Base-by-base conservation (phyloP, 139 green algal species). In the Zygnema cylindricum region DNA sequence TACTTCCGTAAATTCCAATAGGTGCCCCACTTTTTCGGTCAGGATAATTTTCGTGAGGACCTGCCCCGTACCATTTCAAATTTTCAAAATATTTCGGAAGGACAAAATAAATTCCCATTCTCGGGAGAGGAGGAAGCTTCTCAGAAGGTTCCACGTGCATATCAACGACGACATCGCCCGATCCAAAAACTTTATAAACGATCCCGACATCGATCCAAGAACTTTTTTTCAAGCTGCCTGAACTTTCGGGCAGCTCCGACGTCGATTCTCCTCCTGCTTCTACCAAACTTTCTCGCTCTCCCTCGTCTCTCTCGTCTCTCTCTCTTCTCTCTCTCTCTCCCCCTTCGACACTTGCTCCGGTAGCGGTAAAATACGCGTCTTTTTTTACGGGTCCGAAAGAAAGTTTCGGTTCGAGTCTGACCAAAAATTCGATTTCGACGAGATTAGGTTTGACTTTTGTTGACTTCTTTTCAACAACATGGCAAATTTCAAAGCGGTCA, bases 21-120 rank as follows among this genome's bases (percentile, higher is more conserved):
- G 38, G 57, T n/a, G 84, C 95, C 0, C 87, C 90, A 0, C 76
- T 77, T 88, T 97, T 95, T 39, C 97, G 92, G 88, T 99, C 97
- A 22, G 92, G 89, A 93, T 99, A 99, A 92, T 93, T 96, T 91
- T 99, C 97, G 77, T 98, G 95, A 0, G 96, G 97, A 1, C 97
- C 97, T 0, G 89, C 69, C 7, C 96, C 96, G 57, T 94, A 94
- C 95, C 95, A 98, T 11, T 73, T n/a, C 25, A 94, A 90, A 30
- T 3, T 21, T 32, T 73, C 32, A 22, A 90, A 55, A 54, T 25
- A 36, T 22, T 84, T 30, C n/a, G 79, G 32, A 30, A 41, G 42
- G 11, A 30, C 25, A 32, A 93, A 43, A 3, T 57, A 40, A 39
- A 93, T 69, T 33, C 90, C 90, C 0, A 93, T 40, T 22, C 90